These are phyloP conservation scores for Scytalidium sp. DNA, from an alignment of 2,329 filamentous ascomycete genomes.

Conservation along the genomic window DNA sequence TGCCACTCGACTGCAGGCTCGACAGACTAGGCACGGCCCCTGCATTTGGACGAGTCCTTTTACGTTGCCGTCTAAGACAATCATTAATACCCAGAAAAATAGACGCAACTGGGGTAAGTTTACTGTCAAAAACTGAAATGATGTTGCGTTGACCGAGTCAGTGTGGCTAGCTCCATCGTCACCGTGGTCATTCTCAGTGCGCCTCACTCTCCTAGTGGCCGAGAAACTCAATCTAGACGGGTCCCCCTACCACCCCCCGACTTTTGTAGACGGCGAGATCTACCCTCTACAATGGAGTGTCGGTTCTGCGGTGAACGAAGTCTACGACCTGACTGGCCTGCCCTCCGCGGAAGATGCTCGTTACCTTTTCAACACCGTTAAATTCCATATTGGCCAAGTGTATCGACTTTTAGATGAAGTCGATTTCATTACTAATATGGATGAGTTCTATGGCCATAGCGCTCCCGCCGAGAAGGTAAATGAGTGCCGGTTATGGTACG, in stretches of 20 bases:
- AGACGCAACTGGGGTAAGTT: constrained; percentile 34
- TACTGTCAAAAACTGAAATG: neutral
- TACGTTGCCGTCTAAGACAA: too few relatives aligned
- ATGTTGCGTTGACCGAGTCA: constrained; percentile 4
- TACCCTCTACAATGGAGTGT: constrained; percentile 23
- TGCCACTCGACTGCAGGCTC: too few relatives aligned
- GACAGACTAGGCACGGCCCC: too few relatives aligned
- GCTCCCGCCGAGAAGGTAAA: constrained; percentile 14
- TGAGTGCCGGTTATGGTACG: constrained; percentile 24
- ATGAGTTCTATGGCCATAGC: constrained; percentile 24
- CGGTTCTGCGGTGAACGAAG: constrained; percentile 10
- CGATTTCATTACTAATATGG: constrained; percentile 24
- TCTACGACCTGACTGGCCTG: constrained; percentile 29
- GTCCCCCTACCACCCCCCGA: constrained; percentile 13
- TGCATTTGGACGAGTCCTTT: too few relatives aligned
- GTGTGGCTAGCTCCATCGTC: constrained; percentile 31
- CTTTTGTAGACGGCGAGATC: constrained; percentile 27
- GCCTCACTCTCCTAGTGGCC: constrained; percentile 28
- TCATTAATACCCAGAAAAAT: constrained; percentile 25
- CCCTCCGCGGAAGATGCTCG: constrained; percentile 27
- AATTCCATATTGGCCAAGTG: constrained; percentile 35
- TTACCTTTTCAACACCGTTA: constrained; percentile 27
- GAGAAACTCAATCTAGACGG: constrained; percentile 24
- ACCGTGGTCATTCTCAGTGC: constrained; percentile 31
- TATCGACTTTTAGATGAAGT: constrained; percentile 34